Evolutionary conservation across 768 basidiomycete genomes (phyloP).

Genomic region (Royoungia palumana): DNA sequence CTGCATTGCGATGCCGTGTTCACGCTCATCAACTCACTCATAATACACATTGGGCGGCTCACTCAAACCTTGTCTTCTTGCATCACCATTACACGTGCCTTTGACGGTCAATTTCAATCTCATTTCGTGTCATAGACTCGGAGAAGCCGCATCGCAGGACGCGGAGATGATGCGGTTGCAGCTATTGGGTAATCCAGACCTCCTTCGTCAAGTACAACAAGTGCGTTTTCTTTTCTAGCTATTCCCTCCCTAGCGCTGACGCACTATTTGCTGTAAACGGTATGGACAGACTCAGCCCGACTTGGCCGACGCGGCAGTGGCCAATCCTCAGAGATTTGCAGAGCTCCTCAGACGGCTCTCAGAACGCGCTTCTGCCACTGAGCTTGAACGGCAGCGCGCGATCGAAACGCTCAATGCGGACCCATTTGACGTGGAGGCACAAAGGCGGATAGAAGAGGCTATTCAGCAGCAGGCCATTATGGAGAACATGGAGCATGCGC

Average conservation of each 20-base stretch:
- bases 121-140: slow-evolving; percentile 34
- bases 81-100: too few relatives aligned
- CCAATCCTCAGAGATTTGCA: slow-evolving; percentile 71
- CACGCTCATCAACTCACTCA: too few relatives aligned
- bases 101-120: too few relatives aligned
- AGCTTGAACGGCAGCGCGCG: slow-evolving; percentile 57
- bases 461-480: slow-evolving; percentile 85
- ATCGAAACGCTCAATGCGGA: slow-evolving; percentile 74
- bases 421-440: slow-evolving; percentile 90
- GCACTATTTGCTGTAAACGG: background rate
- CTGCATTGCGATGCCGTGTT: background rate
- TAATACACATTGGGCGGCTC: too few relatives aligned
- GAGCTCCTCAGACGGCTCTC: slow-evolving; percentile 63
- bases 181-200: slow-evolving; percentile 74
- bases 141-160: slow-evolving; percentile 60
- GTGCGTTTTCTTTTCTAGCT: slow-evolving; percentile 34
- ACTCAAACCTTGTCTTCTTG: too few relatives aligned
- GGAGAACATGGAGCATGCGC: slow-evolving; percentile 91
- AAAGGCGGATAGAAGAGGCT: slow-evolving; percentile 88
- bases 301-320: slow-evolving; percentile 64
- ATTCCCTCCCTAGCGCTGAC: background rate
- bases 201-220: slow-evolving; percentile 71
- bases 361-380: slow-evolving; percentile 49
- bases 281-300: slow-evolving; percentile 71
- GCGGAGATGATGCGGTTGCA: slow-evolving; percentile 90